These are phyloP conservation scores for Urochloa ruziziensis DNA, from an alignment of 176 grass and related monocot species.

Conservation along the genomic window DNA sequence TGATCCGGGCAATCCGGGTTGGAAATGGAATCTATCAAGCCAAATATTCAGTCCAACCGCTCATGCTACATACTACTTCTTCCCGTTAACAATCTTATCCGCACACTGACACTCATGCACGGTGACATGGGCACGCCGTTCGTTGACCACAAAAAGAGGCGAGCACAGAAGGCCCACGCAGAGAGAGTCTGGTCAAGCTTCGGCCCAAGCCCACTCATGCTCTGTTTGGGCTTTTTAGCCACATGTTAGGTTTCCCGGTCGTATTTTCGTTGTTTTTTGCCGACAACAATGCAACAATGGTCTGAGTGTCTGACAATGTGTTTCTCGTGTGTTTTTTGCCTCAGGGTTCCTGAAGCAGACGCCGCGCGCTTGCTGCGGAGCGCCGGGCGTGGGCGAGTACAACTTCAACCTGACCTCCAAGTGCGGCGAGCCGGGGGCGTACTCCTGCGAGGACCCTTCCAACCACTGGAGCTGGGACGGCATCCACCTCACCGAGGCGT, in stretches of 20 bases:
- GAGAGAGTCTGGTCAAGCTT: neutral
- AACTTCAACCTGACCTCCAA: constrained; percentile 74
- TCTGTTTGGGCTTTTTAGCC: neutral
- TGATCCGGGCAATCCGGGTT: constrained; percentile 45
- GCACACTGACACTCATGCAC: neutral
- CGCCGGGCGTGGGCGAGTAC: constrained; percentile 47
- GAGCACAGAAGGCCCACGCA: neutral
- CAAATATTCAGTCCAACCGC: neutral
- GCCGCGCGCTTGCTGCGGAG: constrained; percentile 66
- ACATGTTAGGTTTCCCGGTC: neutral
- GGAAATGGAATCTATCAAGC: neutral
- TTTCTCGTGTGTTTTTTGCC: neutral
- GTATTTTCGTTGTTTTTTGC: too few relatives aligned
- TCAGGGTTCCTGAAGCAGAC: constrained; percentile 57
- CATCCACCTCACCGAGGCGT: neutral
- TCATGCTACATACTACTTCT: neutral
- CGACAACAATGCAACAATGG: too few relatives aligned
- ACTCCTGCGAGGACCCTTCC: constrained; percentile 44
- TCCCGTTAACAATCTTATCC: neutral
- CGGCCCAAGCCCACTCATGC: neutral
- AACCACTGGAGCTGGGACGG: constrained; percentile 60
- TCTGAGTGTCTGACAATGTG: too few relatives aligned
- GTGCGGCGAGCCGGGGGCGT: constrained; percentile 47
- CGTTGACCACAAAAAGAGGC: neutral
- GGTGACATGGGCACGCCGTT: neutral